Evolutionary conservation across 176 grass and related monocot genomes (phyloP).

Genomic region (Panicum miliaceum): DNA sequence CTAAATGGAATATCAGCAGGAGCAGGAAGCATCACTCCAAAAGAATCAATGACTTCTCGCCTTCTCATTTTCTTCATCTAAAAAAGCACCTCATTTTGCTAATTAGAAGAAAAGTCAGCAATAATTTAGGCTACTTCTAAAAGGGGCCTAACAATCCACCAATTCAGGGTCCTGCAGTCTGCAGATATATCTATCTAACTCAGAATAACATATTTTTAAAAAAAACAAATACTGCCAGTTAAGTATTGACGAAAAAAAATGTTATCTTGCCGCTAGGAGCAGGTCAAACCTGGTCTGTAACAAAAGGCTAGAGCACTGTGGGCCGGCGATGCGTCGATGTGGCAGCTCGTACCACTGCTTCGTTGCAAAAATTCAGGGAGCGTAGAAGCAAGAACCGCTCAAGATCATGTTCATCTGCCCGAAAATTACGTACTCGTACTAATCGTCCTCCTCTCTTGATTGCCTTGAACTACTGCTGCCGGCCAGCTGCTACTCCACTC

Average conservation of each 20-base stretch:
- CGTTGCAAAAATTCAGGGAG: conserved; percentile 38
- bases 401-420: background rate
- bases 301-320: background rate
- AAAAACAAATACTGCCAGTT: background rate
- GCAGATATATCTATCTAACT: background rate
- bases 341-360: background rate
- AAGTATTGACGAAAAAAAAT: background rate
- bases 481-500: background rate
- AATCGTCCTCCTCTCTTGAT: background rate
- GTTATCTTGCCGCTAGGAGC: background rate
- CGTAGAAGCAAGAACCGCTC: background rate
- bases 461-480: background rate
- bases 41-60: background rate
- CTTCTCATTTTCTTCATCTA: background rate
- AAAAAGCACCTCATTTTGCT: background rate
- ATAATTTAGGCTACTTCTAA: background rate
- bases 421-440: background rate
- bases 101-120: background rate
- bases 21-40: background rate
- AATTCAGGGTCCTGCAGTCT: background rate
- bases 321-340: background rate
- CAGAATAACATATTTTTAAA: background rate
- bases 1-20: background rate
- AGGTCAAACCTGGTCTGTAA: background rate
- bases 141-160: background rate